Percentiles rank a stretch among this genome's conserved stretches.
Conservation (phyloP, 2,329 filamentous ascomycete genomes). For the Huntiella moniliformis region DNA sequence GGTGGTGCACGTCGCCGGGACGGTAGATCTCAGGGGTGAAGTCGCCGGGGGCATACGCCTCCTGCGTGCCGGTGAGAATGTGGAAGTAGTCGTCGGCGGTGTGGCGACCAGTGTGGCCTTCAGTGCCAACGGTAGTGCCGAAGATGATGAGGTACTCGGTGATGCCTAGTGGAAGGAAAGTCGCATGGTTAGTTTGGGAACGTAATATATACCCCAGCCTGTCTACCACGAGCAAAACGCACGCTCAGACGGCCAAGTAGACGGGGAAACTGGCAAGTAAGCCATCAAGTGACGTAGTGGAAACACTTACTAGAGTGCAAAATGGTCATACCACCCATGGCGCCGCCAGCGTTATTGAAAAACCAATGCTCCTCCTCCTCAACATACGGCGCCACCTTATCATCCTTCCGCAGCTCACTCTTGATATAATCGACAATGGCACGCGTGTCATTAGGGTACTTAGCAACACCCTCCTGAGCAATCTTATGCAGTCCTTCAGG, state of each 20-base stretch:
- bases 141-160: conserved; percentile 87
- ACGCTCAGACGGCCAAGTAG: background rate
- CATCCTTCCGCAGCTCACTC: conserved; percentile 35
- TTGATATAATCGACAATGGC: conserved; percentile 53
- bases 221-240: background rate
- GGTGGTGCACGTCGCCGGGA: conserved; percentile 50
- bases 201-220: background rate
- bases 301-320: conserved; percentile 56
- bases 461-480: conserved; percentile 42
- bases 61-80: conserved; percentile 63
- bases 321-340: conserved; percentile 83
- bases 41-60: conserved; percentile 51
- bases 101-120: conserved; percentile 75
- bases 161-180: conserved; percentile 29
- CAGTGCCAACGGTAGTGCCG: conserved; percentile 64
- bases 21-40: conserved; percentile 54
- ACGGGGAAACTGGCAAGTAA: background rate
- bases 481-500: conserved; percentile 49
- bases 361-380: conserved; percentile 67
- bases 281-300: background rate
- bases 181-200: conserved; percentile 3
- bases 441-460: conserved; percentile 58
- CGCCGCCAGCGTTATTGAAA: conserved; percentile 80
- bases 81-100: conserved; percentile 90
- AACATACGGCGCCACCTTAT: conserved; percentile 33